Conservation (phyloP, 257 asterid genomes). For the Lavandula angustifolia region DNA sequence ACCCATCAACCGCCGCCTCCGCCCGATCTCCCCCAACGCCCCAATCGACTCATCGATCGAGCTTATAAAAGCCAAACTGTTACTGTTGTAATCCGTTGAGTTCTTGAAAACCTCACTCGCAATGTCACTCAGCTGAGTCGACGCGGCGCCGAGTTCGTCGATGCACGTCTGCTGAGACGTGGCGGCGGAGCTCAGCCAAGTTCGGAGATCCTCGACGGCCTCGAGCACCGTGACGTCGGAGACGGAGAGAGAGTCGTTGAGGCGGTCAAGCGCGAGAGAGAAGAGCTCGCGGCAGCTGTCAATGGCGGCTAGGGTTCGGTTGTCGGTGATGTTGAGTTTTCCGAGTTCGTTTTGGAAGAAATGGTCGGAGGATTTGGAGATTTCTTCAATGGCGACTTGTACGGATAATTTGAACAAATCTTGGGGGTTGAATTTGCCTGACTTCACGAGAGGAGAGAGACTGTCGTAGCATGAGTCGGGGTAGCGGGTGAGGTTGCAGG, state of each 20-base stretch:
- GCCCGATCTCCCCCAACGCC: constrained; percentile 42
- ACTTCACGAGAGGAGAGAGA: constrained; percentile 41
- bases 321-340: constrained; percentile 43
- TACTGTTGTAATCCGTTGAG: constrained; percentile 62
- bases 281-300: constrained; percentile 54
- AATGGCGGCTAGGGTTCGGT: constrained; percentile 40
- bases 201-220: constrained; percentile 50
- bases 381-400: constrained; percentile 53
- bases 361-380: constrained; percentile 42
- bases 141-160: constrained; percentile 43
- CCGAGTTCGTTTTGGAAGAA: constrained; percentile 33
- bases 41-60: constrained; percentile 39
- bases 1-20: constrained; percentile 63
- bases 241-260: constrained; percentile 50
- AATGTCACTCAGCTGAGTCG: constrained; percentile 13
- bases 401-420: constrained; percentile 48
- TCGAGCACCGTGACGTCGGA: constrained; percentile 29
- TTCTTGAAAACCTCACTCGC: constrained; percentile 42
- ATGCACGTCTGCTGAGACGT: constrained; percentile 76
- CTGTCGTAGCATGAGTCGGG: constrained; percentile 61
- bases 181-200: constrained; percentile 84
- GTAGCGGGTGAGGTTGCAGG: constrained; percentile 47
- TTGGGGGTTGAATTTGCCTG: constrained; percentile 45
- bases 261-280: constrained; percentile 59
- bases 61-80: constrained; percentile 62